Base-by-base conservation (phyloP, 2,329 filamentous ascomycete genomes). In the Alternaria sp. region DNA sequence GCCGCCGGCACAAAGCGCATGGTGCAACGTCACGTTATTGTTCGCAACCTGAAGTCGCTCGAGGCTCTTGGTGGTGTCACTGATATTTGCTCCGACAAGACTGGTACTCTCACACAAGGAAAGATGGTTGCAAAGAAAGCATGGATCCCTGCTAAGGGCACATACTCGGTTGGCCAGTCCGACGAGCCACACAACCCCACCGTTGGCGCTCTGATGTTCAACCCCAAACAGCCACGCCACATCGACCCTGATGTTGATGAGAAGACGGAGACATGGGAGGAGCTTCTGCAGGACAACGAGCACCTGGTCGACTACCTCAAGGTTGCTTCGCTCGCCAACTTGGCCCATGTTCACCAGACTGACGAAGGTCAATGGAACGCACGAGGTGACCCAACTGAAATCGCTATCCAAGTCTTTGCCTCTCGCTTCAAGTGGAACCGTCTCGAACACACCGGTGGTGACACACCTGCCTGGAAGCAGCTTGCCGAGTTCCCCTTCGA, bases 321-420 rank as follows among this genome's bases (percentile, higher is more conserved):
- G 30, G 67, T 77, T 47, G 73, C 61, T 25, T 79, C 79, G 12
- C 70, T 81, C 49, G 84, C 84, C 52, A 52, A 52, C 49, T 4
- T 52, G 49, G 49, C 49, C 19, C 49, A 52, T 36, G 49, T 52
- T 36, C 49, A 52, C 9, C 49, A 52, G 49, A 52, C 49, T 52
- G 49, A 52, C 7, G 49, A 52, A 36, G 49, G 49, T 25, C 49
- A 52, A 52, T 79, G 77, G 77, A 70, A 73, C 28, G 74, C 76
- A 13, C 72, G 69, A 47, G 77, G 77, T 51, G 77, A 79, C 44
- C 77, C 76, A 7, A 91, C 90, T 0, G 90, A 92, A 69, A 90
- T 92, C 65, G 90, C 90, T 2, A 90, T 92, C 50, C 89, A 92
- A 69, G 90, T 92, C 0, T 91, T 92, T 73, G 89, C 89, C 5